These are phyloP conservation scores for Microthlaspi erraticum DNA, from an alignment of 345 rosid genomes.

Conservation along the genomic window DNA sequence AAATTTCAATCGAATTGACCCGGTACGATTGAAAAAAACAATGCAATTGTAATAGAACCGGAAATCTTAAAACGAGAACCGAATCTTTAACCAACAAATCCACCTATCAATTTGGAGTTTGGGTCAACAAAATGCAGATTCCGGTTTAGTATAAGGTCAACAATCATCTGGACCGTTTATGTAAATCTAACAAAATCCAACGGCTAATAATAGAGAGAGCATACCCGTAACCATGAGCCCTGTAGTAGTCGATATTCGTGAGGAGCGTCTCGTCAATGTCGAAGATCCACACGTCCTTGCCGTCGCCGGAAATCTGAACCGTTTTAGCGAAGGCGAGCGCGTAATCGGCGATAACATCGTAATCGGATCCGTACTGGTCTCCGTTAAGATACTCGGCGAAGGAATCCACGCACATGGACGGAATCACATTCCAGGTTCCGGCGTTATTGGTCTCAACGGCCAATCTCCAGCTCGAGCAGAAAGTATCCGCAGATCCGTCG, in stretches of 20 bases:
- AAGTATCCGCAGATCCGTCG: slow-evolving; percentile 43
- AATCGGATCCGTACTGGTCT: slow-evolving; percentile 63
- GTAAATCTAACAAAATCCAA: slow-evolving; percentile 23
- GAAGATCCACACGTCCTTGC: slow-evolving; percentile 88
- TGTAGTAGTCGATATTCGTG: slow-evolving; percentile 72
- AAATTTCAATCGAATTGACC: neutral
- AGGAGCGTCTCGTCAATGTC: slow-evolving; percentile 91
- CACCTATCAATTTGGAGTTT: too few species aligned
- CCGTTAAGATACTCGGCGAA: slow-evolving; percentile 62
- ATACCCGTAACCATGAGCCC: slow-evolving; percentile 74
- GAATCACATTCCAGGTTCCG: slow-evolving; percentile 63
- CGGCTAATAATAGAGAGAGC: slow-evolving; percentile 29
- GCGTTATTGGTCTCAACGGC: slow-evolving; percentile 88
- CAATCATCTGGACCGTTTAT: slow-evolving; percentile 23
- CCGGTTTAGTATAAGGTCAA: slow-evolving; percentile 14
- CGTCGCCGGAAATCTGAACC: slow-evolving; percentile 53
- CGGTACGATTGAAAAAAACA: neutral
- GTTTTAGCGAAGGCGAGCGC: slow-evolving; percentile 54
- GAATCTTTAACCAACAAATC: neutral
- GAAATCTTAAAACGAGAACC: neutral
- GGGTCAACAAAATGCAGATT: too few species aligned
- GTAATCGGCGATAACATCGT: slow-evolving; percentile 46
- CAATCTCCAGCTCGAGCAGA: slow-evolving; percentile 82
- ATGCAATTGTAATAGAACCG: slow-evolving; percentile 1
- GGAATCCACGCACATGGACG: slow-evolving; percentile 55